These are phyloP conservation scores for Didymella exigua DNA, from an alignment of 2,329 filamentous ascomycete species.

Conservation along the genomic window DNA sequence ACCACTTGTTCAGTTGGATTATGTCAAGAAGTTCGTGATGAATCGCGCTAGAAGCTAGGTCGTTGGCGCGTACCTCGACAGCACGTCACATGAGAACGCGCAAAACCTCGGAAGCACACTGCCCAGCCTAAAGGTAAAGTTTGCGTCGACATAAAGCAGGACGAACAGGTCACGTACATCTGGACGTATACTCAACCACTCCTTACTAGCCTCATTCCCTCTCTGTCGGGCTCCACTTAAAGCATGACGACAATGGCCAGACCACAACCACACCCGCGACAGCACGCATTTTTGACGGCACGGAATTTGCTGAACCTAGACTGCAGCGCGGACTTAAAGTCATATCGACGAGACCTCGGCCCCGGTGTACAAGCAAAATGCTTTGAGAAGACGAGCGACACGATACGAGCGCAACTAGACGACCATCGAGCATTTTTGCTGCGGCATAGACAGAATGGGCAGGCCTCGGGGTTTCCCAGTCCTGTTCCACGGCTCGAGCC, in stretches of 20 bases:
- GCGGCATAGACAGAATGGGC: conserved; percentile 12
- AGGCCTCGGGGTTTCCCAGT: conserved; percentile 10
- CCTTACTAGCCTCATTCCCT: not conserved
- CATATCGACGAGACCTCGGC: conserved; percentile 29
- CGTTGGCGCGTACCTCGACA: conserved; percentile 3
- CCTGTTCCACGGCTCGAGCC: conserved; percentile 19
- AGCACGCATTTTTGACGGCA: conserved; percentile 11
- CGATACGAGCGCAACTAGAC: conserved; percentile 27
- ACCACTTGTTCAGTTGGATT: not conserved
- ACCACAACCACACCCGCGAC: conserved; percentile 16
- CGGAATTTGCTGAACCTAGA: conserved; percentile 28
- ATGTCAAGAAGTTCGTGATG: not conserved
- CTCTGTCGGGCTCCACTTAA: not conserved
- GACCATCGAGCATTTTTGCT: conserved; percentile 27
- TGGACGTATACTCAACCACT: not conserved
- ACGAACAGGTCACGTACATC: conserved; percentile 1
- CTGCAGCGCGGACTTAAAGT: conserved; percentile 29
- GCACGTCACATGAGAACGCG: conserved; percentile 14
- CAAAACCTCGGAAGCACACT: conserved; percentile 1
- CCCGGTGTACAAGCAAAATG: conserved; percentile 29
- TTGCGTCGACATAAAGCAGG: conserved; percentile 5
- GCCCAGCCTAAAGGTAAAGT: conserved; percentile 6
- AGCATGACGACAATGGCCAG: conserved; percentile 15
- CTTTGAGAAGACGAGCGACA: conserved; percentile 29
- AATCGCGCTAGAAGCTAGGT: not conserved